phyloP scores from a whole-genome alignment of 192 early-diverging fungal genomes.

The Coemansia sp. region DNA sequence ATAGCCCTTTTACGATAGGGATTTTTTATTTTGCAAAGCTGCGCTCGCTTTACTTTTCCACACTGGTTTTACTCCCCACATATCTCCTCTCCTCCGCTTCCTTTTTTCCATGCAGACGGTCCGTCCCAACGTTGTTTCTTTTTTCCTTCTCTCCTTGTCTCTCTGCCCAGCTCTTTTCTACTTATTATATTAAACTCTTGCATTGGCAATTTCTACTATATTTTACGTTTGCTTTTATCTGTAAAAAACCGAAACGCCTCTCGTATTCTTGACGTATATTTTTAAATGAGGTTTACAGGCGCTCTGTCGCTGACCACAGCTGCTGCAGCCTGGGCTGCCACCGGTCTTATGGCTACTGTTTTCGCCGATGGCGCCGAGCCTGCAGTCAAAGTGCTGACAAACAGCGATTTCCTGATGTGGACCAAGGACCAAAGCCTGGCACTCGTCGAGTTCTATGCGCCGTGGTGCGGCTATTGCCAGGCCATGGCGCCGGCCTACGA shows the following conservation, averaged over 20 bases:
- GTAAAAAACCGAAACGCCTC: not conserved
- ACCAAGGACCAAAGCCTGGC: constrained; percentile 65
- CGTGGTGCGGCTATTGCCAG: constrained; percentile 98
- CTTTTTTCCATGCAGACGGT: not conserved
- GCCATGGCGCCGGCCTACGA: constrained; percentile 89
- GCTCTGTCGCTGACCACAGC: constrained; percentile 8
- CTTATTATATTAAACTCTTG: not conserved
- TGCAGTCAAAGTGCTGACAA: constrained; percentile 58
- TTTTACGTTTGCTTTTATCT: constrained; percentile 11
- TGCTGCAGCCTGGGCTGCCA: not conserved
- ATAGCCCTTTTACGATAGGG: too few species aligned
- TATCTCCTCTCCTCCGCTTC: not conserved
- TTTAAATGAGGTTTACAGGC: constrained; percentile 6
- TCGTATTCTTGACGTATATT: not conserved
- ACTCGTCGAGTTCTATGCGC: constrained; percentile 94
- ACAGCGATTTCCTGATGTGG: constrained; percentile 61
- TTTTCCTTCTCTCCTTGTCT: constrained; percentile 7
- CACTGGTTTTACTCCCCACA: not conserved
- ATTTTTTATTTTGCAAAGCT: not conserved
- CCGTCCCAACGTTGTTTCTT: not conserved
- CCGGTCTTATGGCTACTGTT: constrained; percentile 3
- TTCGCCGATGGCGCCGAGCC: constrained; percentile 16
- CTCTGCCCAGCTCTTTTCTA: not conserved
- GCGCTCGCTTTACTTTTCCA: too few species aligned
- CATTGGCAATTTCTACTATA: not conserved